Percentiles rank a stretch among this genome's conserved stretches.
Evolutionary conservation across 1,284 basidiomycete genomes (phyloP).

Genomic region (Ustilago trichophora): DNA sequence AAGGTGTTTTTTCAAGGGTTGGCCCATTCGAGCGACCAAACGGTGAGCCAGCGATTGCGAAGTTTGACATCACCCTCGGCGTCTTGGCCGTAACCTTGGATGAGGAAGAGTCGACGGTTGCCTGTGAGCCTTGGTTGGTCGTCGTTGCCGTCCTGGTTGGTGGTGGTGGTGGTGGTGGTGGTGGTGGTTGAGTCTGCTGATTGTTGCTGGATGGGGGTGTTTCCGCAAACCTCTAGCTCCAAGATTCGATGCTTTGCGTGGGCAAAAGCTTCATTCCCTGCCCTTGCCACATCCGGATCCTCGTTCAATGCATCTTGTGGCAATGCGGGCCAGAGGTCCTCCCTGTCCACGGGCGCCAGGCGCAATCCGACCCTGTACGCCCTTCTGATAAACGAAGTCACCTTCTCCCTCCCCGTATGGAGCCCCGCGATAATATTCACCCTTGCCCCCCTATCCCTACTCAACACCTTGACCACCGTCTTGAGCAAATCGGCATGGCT

Average conservation of each 20-base stretch:
- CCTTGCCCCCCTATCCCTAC: constrained; percentile 20
- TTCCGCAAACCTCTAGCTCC: constrained; percentile 53
- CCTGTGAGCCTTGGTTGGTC: constrained; percentile 40
- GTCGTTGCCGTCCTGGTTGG: too few relatives aligned
- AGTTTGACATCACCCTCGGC: constrained; percentile 40
- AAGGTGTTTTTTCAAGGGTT: too few relatives aligned
- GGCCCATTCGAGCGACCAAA: constrained; percentile 44
- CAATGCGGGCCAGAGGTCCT: constrained; percentile 22
- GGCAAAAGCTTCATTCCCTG: constrained; percentile 25
- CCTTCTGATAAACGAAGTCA: constrained; percentile 55
- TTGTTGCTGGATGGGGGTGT: constrained; percentile 40
- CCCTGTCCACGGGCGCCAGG: constrained; percentile 26
- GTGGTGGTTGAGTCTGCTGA: too few relatives aligned
- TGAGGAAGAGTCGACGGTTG: constrained; percentile 22
- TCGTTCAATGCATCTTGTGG: not conserved
- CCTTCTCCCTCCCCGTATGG: constrained; percentile 60
- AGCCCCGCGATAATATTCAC: constrained; percentile 61
- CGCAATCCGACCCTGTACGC: constrained; percentile 43
- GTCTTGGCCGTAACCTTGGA: constrained; percentile 36
- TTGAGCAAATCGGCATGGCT: constrained; percentile 59
- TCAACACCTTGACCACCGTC: constrained; percentile 40
- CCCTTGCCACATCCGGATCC: constrained; percentile 13
- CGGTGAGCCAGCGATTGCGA: constrained; percentile 47
- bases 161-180: too few relatives aligned
- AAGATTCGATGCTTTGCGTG: constrained; percentile 33